Conservation (phyloP, 768 basidiomycete genomes). For the Russula olivacea region DNA sequence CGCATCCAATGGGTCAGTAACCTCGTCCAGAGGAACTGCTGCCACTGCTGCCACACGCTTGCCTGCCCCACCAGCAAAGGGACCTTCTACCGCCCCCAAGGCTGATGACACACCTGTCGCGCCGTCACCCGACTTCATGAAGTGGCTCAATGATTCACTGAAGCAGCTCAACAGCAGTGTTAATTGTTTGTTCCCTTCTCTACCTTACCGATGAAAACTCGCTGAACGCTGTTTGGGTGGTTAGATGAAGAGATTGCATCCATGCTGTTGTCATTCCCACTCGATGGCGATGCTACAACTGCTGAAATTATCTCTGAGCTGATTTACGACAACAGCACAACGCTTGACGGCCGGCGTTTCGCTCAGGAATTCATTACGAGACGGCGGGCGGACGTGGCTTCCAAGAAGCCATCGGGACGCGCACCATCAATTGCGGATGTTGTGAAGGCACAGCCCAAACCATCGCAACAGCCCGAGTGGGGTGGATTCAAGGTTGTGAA, state of each 20-base stretch:
- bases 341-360: slow-evolving; percentile 91
- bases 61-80: slow-evolving; percentile 28
- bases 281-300: slow-evolving; percentile 79
- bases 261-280: slow-evolving; percentile 90
- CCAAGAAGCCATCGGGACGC: slow-evolving; percentile 47
- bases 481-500: slow-evolving; percentile 88
- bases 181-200: slow-evolving; percentile 46
- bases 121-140: slow-evolving; percentile 86
- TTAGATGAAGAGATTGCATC: slow-evolving; percentile 94
- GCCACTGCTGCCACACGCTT: slow-evolving; percentile 15
- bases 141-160: slow-evolving; percentile 83
- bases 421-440: slow-evolving; percentile 79
- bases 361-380: slow-evolving; percentile 85
- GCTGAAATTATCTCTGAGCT: slow-evolving; percentile 91
- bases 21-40: slow-evolving; percentile 25
- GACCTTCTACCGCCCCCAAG: slow-evolving; percentile 33
- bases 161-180: slow-evolving; percentile 70
- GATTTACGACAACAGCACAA: slow-evolving; percentile 92
- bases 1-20: slow-evolving; percentile 35
- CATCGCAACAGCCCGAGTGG: slow-evolving; percentile 67
- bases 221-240: slow-evolving; percentile 2
- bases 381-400: slow-evolving; percentile 73
- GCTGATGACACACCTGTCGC: slow-evolving; percentile 57
- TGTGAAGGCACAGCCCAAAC: slow-evolving; percentile 82
- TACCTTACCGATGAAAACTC: background rate